Percentiles rank a stretch among this genome's conserved stretches.
Conservation (phyloP, 495 filamentous ascomycete genomes). For the Neurospora tetrasperma region DNA sequence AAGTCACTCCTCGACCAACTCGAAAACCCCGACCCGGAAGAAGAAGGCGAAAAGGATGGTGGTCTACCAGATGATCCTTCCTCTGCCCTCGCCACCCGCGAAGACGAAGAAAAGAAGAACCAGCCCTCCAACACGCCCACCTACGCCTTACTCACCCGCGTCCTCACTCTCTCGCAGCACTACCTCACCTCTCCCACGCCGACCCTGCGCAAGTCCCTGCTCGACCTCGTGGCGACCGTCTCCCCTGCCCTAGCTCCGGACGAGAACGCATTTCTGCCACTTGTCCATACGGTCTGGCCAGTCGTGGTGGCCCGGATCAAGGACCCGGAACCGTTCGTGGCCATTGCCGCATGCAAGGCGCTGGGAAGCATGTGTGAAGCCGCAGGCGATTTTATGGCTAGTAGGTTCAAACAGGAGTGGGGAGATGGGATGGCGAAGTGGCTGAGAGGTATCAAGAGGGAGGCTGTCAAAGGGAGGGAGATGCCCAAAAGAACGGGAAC, state of each 20-base stretch:
- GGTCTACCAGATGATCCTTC: neutral
- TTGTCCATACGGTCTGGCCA: constrained; percentile 85
- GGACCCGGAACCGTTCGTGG: constrained; percentile 68
- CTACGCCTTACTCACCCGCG: constrained; percentile 56
- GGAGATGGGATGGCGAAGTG: constrained; percentile 36
- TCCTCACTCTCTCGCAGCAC: constrained; percentile 63
- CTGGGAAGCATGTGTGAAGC: constrained; percentile 49
- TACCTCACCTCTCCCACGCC: constrained; percentile 79
- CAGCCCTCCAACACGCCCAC: constrained; percentile 38
- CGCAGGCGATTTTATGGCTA: constrained; percentile 74
- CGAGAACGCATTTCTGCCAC: constrained; percentile 72
- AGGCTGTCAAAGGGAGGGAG: constrained; percentile 24
- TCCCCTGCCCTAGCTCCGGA: constrained; percentile 58
- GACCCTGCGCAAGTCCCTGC: constrained; percentile 62
- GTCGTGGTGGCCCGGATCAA: constrained; percentile 59
- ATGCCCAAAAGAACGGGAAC: constrained; percentile 27
- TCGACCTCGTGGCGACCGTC: constrained; percentile 61
- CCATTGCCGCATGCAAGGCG: constrained; percentile 53
- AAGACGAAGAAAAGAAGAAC: constrained; percentile 32
- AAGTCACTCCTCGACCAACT: constrained; percentile 30
- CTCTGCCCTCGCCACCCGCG: neutral
- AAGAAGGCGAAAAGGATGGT: constrained; percentile 8
- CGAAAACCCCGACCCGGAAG: constrained; percentile 7
- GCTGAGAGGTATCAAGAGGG: constrained; percentile 22
- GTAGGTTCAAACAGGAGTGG: constrained; percentile 63